Evolutionary conservation across 2,329 filamentous ascomycete genomes (phyloP), one percentile per base, ranked within the genome.

Genomic region (Cladosporium sp.): DNA sequence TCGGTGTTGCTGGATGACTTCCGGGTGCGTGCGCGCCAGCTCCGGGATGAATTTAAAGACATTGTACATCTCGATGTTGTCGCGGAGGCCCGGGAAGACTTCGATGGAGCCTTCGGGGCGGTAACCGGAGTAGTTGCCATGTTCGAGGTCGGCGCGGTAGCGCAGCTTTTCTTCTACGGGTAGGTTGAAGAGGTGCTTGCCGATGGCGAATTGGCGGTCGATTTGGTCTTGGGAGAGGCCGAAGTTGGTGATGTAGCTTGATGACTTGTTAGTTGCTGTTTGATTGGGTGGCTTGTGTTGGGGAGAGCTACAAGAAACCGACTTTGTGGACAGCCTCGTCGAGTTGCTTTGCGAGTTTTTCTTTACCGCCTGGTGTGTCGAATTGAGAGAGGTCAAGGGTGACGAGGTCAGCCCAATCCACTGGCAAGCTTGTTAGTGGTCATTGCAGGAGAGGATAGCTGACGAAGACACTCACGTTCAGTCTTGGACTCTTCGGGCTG

Each of bases 1-100:
- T 7, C 77, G 71, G 50, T 79, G 67, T 0, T 75, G 70, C 13
- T 73, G 59, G 0, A 83, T 62, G 0, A 80, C 58, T 0, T 70
- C 58, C 0, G 77, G 76, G 1, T 78, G 75, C 12, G 62, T 53
- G 47, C 65, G 63, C 38, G 62, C 58, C 7, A 73, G 69, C n/a
- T 68, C 59, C 3, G 67, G 64, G n/a, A 71, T 72, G 55, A 79
- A 52, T 55, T 83, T 83, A 46, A 78, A 76, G 7, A 82, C 74
- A 57, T 82, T 82, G 68, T 77, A 82, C 1, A 82, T 75, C 56
- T 83, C 75, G 29, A 79, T 69, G 53, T 81, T 82, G 57, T 83
- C 79, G n/a, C 49, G 40, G 9, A 51, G 42, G 27, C 40, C 33
- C 8, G 48, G 42, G 39, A 50, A 43, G 39, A 50, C 38, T 27